Conservation (phyloP, 768 basidiomycete genomes). For the Rhizopogon vinicolor region DNA sequence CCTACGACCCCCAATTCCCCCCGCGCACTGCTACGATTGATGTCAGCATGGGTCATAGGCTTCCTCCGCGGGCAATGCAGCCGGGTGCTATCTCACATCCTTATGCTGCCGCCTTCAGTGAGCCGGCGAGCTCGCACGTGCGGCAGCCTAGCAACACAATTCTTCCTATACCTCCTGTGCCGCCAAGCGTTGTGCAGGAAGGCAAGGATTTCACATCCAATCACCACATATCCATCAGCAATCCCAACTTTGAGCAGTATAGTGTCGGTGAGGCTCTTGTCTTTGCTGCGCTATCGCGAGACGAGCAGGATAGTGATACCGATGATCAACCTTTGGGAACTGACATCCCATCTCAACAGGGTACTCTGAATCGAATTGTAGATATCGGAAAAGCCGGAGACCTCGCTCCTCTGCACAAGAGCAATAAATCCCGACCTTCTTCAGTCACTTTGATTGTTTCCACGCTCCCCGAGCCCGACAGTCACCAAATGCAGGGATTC, state of each 20-base stretch:
- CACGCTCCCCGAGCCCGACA: not conserved
- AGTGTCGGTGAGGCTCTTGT: slow-evolving; percentile 63
- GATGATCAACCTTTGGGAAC: slow-evolving; percentile 30
- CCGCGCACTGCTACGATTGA: slow-evolving; percentile 15
- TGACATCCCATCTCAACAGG: slow-evolving; percentile 10
- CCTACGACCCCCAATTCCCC: slow-evolving; percentile 18
- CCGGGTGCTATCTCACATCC: slow-evolving; percentile 38
- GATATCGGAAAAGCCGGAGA: not conserved
- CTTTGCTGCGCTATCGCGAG: slow-evolving; percentile 28
- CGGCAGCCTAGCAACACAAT: slow-evolving; percentile 22
- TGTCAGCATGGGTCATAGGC: slow-evolving; percentile 30
- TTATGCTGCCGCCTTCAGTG: slow-evolving; percentile 42
- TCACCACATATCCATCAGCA: slow-evolving; percentile 22
- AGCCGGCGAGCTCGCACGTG: slow-evolving; percentile 45
- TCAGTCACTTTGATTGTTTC: not conserved
- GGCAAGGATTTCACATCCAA: slow-evolving; percentile 22
- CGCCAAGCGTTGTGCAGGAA: not conserved
- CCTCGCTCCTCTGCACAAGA: too few species aligned
- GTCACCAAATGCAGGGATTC: not conserved
- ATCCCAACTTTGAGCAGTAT: slow-evolving; percentile 39
- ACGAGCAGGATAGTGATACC: slow-evolving; percentile 33
- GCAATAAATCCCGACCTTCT: not conserved
- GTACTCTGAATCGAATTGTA: slow-evolving; percentile 3
- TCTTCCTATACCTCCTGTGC: not conserved
- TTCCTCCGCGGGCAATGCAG: slow-evolving; percentile 26